A percentile compares a stretch with the other conserved stretches of the same genome.
phyloP scores from a whole-genome alignment of 306 rosid species.

The Astragalus membranaceus region DNA sequence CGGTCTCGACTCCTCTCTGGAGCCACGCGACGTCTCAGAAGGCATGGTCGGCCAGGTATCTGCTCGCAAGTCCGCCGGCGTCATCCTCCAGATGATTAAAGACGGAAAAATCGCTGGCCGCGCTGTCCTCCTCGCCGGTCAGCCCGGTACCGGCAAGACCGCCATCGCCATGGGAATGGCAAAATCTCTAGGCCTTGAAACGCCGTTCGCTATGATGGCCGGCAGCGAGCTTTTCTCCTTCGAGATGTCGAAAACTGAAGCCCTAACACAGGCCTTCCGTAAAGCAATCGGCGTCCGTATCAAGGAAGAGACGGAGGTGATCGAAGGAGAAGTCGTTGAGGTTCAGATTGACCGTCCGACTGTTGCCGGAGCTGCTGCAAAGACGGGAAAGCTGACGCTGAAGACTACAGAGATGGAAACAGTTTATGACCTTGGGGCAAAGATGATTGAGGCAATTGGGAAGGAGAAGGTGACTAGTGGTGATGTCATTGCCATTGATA shows the following conservation, averaged over 20 bases:
- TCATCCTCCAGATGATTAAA: slow-evolving; percentile 82
- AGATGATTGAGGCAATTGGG: slow-evolving; percentile 90
- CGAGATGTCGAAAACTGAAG: slow-evolving; percentile 93
- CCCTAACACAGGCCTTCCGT: slow-evolving; percentile 80
- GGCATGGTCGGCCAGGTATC: slow-evolving; percentile 96
- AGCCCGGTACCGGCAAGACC: slow-evolving; percentile 95
- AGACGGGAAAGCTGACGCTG: slow-evolving; percentile 83
- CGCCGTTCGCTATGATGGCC: slow-evolving; percentile 94
- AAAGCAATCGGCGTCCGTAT: slow-evolving; percentile 91
- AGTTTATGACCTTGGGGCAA: slow-evolving; percentile 89
- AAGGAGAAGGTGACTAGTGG: slow-evolving; percentile 97
- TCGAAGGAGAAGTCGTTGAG: slow-evolving; percentile 96
- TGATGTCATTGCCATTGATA: slow-evolving; percentile 70
- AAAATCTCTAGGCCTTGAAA: slow-evolving; percentile 85
- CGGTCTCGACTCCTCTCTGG: slow-evolving; percentile 82
- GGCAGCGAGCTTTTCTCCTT: slow-evolving; percentile 95
- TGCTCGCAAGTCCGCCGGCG: slow-evolving; percentile 93
- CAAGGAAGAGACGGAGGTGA: slow-evolving; percentile 94
- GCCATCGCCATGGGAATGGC: slow-evolving; percentile 99
- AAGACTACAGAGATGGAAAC: slow-evolving; percentile 99
- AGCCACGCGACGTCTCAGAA: slow-evolving; percentile 78
- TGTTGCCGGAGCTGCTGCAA: slow-evolving; percentile 70
- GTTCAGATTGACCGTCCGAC: slow-evolving; percentile 90
- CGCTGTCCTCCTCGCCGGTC: slow-evolving; percentile 83
- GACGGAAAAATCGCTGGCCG: slow-evolving; percentile 95